Conservation (phyloP, 495 filamentous ascomycete genomes). For the Hypoxylon rickii region DNA sequence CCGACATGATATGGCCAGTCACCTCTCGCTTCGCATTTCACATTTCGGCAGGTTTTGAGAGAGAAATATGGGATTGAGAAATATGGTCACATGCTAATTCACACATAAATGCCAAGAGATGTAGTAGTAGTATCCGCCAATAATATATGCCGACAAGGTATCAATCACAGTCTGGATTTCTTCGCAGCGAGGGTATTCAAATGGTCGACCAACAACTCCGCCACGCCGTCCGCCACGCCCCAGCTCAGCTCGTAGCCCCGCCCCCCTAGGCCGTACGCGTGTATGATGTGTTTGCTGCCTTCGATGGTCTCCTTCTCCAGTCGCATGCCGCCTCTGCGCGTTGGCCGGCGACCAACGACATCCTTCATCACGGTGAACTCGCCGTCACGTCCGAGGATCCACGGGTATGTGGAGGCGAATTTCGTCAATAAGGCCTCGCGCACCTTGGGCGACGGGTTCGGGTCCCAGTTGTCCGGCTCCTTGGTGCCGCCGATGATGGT, state of each 20-base stretch:
- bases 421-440: slow-evolving; percentile 51
- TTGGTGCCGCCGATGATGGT: slow-evolving; percentile 69
- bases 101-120: too few species aligned
- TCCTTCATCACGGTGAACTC: slow-evolving; percentile 47
- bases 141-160: too few species aligned
- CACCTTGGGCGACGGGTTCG: slow-evolving; percentile 50
- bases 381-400: slow-evolving; percentile 37
- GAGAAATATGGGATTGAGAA: too few species aligned
- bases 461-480: slow-evolving; percentile 60
- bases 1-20: too few species aligned
- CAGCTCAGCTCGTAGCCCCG: slow-evolving; percentile 60
- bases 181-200: slow-evolving; percentile 9
- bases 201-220: slow-evolving; percentile 35
- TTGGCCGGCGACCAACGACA: slow-evolving; percentile 51
- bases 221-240: slow-evolving; percentile 51
- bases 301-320: slow-evolving; percentile 45
- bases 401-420: slow-evolving; percentile 45
- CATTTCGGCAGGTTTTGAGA: too few species aligned
- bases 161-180: slow-evolving; percentile 8
- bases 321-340: slow-evolving; percentile 48
- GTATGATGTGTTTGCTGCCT: slow-evolving; percentile 52
- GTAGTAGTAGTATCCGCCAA: too few species aligned
- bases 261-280: slow-evolving; percentile 68
- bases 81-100: too few species aligned
- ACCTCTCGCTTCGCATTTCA: too few species aligned